A percentile compares a stretch with the other conserved stretches of the same genome.
phyloP scores from a whole-genome alignment of 2,329 filamentous ascomycete species.

The Didymella arachidicola region DNA sequence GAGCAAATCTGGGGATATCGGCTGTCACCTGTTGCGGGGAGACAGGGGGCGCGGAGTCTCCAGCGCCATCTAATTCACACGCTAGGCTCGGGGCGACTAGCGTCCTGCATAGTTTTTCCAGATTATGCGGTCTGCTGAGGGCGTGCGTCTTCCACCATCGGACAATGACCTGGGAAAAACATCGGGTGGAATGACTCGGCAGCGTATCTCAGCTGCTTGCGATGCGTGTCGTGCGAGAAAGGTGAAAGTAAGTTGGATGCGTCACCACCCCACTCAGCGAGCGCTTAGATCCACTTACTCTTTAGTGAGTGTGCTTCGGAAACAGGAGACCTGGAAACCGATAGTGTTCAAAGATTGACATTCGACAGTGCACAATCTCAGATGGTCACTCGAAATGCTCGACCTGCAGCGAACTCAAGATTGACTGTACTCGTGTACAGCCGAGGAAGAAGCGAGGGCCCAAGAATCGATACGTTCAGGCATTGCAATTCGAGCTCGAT shows the following conservation, averaged over 20 bases:
- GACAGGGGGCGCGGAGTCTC: neutral
- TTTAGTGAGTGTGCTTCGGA: neutral
- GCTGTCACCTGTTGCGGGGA: slow-evolving; percentile 11
- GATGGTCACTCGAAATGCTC: slow-evolving; percentile 17
- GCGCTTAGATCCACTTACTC: neutral
- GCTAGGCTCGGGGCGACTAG: neutral
- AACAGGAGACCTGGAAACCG: neutral
- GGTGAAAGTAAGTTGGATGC: slow-evolving; percentile 27
- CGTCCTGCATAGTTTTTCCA: slow-evolving; percentile 23
- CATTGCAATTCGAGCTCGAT: slow-evolving; percentile 3
- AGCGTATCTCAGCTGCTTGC: slow-evolving; percentile 28
- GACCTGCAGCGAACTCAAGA: slow-evolving; percentile 23
- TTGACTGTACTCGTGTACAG: slow-evolving; percentile 25
- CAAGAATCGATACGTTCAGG: slow-evolving; percentile 29
- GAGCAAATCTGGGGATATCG: slow-evolving; percentile 9
- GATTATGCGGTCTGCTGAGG: neutral
- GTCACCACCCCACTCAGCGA: neutral
- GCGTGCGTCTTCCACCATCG: neutral
- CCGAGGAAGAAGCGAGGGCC: slow-evolving; percentile 32
- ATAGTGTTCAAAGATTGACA: neutral
- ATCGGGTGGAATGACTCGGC: slow-evolving; percentile 19
- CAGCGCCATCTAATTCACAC: slow-evolving; percentile 3
- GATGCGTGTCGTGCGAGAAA: slow-evolving; percentile 33
- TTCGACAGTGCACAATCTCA: slow-evolving; percentile 19
- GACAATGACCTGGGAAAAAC: slow-evolving; percentile 7